These are phyloP conservation scores for Urostyla sp. DNA, from an alignment of 73 alveolate species.

Conservation along the genomic window DNA sequence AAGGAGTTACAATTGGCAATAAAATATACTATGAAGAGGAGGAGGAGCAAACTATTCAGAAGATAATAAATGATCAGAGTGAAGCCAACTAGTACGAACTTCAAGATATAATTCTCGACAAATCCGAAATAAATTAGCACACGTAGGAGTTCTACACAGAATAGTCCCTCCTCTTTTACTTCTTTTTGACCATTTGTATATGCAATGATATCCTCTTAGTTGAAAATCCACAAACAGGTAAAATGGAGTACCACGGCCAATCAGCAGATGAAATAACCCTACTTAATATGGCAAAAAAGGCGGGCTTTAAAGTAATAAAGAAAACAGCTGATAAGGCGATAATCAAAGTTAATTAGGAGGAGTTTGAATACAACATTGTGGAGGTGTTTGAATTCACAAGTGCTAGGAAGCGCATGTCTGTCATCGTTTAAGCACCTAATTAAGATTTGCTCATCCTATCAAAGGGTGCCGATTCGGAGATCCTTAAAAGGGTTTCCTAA, in stretches of 20 bases:
- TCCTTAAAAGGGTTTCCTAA: not conserved
- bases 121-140: too few species aligned
- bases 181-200: constrained; percentile 11
- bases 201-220: constrained; percentile 34
- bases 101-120: constrained; percentile 57
- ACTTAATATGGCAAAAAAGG: not conserved
- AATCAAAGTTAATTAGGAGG: not conserved
- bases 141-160: too few species aligned
- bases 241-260: constrained; percentile 8
- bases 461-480: constrained; percentile 34
- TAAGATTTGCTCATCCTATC: not conserved
- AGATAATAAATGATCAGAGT: too few species aligned
- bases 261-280: constrained; percentile 33
- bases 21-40: too few species aligned
- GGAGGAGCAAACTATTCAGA: too few species aligned
- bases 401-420: constrained; percentile 94
- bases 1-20: too few species aligned
- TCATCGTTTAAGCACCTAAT: constrained; percentile 58
- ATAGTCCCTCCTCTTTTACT: too few species aligned
- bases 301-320: constrained; percentile 9
- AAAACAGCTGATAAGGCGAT: not conserved
- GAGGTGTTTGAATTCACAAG: constrained; percentile 85
- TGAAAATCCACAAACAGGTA: not conserved
- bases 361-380: constrained; percentile 64
- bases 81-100: constrained; percentile 69